Conservation (phyloP, 495 filamentous ascomycete species). For the Hyphodiscus hymeniophilus region DNA sequence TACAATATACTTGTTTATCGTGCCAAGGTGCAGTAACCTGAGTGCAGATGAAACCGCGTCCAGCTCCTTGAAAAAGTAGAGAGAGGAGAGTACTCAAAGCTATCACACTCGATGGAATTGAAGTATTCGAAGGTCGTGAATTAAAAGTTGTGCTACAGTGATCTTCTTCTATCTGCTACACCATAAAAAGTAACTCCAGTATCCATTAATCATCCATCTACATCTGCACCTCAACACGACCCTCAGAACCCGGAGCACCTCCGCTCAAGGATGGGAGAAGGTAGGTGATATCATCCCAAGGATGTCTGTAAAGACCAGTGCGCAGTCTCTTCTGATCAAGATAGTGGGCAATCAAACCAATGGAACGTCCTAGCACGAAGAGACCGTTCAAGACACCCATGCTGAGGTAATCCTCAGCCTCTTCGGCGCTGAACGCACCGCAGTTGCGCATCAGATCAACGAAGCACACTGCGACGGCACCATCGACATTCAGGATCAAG, state of each 20-base stretch:
- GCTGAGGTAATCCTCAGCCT: conserved; percentile 74
- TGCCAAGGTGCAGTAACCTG: too few species aligned
- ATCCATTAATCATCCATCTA: conserved; percentile 16
- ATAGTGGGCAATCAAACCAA: conserved; percentile 99
- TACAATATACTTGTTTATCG: too few species aligned
- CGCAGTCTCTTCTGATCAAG: conserved; percentile 98
- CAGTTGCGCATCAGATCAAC: conserved; percentile 96
- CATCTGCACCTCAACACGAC: conserved; percentile 82
- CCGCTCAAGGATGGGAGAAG: conserved; percentile 73
- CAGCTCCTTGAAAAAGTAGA: too few species aligned
- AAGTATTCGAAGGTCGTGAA: background rate
- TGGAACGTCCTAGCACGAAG: conserved; percentile 91
- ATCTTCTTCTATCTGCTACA: conserved; percentile 13
- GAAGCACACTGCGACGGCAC: conserved; percentile 97
- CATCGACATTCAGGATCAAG: conserved; percentile 98
- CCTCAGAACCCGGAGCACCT: conserved; percentile 67
- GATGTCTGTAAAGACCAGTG: conserved; percentile 96
- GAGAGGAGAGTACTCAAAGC: too few species aligned
- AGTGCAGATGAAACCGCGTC: too few species aligned
- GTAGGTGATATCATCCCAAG: conserved; percentile 98
- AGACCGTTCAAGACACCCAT: conserved; percentile 99
- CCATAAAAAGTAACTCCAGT: conserved; percentile 14
- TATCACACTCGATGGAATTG: background rate
- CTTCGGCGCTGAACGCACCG: conserved; percentile 82
- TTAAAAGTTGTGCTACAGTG: conserved; percentile 15